phyloP scores from a whole-genome alignment of 2,329 filamentous ascomycete genomes.

The Fusarium redolens region DNA sequence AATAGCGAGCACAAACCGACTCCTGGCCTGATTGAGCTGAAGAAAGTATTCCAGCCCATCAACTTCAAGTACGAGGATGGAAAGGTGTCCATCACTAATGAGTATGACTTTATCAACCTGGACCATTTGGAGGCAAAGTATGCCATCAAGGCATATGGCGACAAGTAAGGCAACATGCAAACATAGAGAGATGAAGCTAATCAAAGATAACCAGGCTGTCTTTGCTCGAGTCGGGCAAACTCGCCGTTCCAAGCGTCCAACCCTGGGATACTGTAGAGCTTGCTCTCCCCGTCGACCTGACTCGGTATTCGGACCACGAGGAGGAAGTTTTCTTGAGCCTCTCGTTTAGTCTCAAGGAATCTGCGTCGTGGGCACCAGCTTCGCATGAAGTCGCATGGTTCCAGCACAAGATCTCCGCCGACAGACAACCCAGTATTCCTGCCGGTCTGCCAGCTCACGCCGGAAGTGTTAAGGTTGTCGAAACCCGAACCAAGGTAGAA shows the following conservation, averaged over 20 bases:
- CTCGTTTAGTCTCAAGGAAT: neutral
- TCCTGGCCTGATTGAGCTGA: neutral
- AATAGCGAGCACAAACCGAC: conserved; percentile 17
- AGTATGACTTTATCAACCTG: conserved; percentile 10
- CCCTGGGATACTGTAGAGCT: neutral
- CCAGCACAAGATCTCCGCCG: conserved; percentile 7
- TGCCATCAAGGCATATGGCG: neutral
- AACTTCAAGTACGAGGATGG: neutral
- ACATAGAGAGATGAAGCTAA: neutral
- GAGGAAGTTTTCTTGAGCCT: conserved; percentile 1
- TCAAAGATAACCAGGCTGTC: rapidly evolving
- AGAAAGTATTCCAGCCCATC: conserved; percentile 11
- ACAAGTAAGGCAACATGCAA: neutral
- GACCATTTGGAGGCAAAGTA: neutral
- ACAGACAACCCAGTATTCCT: rapidly evolving
- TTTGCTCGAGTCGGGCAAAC: neutral
- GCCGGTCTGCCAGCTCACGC: rapidly evolving
- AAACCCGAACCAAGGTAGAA: neutral
- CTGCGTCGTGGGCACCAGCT: neutral
- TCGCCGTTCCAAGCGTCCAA: neutral
- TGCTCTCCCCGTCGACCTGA: neutral
- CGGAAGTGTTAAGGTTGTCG: neutral
- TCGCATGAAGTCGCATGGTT: conserved; percentile 10
- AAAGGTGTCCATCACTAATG: neutral
- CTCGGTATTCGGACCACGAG: neutral